A percentile compares a stretch with the other conserved stretches of the same genome.
Evolutionary conservation across 225 moss, liverwort and hornwort genomes (phyloP).

Genomic region (Lunularia cruciata): DNA sequence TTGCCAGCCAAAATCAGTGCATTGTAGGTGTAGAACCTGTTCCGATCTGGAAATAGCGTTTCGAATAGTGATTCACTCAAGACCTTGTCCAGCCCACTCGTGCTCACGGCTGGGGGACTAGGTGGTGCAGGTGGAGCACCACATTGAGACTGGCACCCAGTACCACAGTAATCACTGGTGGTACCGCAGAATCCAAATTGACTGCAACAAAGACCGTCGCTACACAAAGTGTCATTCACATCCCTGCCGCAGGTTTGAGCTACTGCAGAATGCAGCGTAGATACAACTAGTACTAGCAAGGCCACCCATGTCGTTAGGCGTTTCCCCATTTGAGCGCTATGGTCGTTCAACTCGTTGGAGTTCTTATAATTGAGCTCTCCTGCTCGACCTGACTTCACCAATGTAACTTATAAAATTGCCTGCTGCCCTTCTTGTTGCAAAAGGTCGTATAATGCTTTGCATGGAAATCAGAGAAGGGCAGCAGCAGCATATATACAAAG

Average conservation of each 20-base stretch:
- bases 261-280: neutral
- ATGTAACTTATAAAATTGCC: no score
- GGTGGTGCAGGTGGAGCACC: slow-evolving; percentile 44
- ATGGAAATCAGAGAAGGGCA: no score
- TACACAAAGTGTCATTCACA: slow-evolving; percentile 31
- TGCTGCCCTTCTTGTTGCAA: no score
- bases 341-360: no score
- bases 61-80: slow-evolving; percentile 52
- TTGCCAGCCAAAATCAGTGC: slow-evolving; percentile 62
- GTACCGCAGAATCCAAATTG: slow-evolving; percentile 40
- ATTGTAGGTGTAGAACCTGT: slow-evolving; percentile 79
- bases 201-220: slow-evolving; percentile 55
- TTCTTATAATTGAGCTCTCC: no score
- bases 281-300: slow-evolving; percentile 18
- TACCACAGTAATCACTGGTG: slow-evolving; percentile 38
- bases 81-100: slow-evolving; percentile 51
- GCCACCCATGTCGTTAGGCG: no score
- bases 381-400: no score
- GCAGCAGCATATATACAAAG: no score
- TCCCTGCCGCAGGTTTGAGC: slow-evolving; percentile 42
- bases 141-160: slow-evolving; percentile 57
- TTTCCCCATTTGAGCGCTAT: no score
- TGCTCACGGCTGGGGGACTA: slow-evolving; percentile 41
- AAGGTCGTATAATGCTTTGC: no score
- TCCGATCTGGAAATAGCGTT: slow-evolving; percentile 56